phyloP scores from a whole-genome alignment of 2,329 filamentous ascomycete genomes.

The Fusarium sp. region DNA sequence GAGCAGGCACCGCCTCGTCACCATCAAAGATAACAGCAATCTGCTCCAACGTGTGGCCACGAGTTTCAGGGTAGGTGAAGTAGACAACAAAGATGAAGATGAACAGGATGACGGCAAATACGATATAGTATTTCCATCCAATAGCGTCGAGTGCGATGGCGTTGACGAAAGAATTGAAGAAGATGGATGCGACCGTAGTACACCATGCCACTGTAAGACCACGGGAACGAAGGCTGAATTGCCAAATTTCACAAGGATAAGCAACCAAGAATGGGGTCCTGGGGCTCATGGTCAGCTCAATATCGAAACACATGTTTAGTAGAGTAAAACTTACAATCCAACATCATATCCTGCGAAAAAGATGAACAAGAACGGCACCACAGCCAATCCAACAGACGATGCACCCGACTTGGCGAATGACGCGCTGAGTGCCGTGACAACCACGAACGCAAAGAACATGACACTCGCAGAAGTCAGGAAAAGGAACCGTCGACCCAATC shows the following conservation, averaged over 20 bases:
- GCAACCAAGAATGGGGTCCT: slow-evolving; percentile 10
- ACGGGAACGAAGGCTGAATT: background rate
- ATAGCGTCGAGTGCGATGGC: slow-evolving; percentile 16
- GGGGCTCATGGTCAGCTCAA: background rate
- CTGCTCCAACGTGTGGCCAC: slow-evolving; percentile 3
- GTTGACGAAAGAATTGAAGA: slow-evolving; percentile 21
- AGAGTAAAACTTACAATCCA: slow-evolving; percentile 6
- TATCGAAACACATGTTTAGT: no score
- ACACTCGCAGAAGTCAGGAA: slow-evolving; percentile 1
- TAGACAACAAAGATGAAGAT: slow-evolving; percentile 1
- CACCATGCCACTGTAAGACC: background rate
- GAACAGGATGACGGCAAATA: background rate
- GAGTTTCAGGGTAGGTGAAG: background rate
- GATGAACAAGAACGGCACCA: slow-evolving; percentile 7
- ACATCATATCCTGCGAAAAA: slow-evolving; percentile 18
- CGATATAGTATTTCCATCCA: slow-evolving; percentile 16
- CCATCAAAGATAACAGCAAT: slow-evolving; percentile 18
- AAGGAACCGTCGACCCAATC: background rate
- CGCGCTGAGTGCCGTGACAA: slow-evolving; percentile 1
- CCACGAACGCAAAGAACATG: slow-evolving; percentile 6
- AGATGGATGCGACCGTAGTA: background rate
- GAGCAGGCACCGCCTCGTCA: background rate
- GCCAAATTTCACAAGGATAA: slow-evolving; percentile 18
- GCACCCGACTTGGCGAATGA: background rate
- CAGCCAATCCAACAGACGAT: background rate